Base-by-base conservation (phyloP, 225 moss, liverwort and hornwort genomes). In the Polytrichum commune region DNA sequence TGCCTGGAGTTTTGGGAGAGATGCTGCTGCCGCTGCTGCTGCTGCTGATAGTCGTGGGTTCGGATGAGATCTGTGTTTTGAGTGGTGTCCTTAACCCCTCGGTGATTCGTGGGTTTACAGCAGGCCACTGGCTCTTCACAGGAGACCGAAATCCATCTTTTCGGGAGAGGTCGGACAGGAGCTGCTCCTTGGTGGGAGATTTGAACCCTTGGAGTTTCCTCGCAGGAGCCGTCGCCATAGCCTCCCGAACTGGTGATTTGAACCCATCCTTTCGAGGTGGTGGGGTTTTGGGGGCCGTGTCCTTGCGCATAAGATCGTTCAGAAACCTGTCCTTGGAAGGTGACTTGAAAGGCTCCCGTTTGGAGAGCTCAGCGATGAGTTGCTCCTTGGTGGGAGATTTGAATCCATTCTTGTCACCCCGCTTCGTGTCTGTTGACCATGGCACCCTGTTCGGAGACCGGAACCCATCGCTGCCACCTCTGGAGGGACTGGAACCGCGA, bases 81-180 rank as follows among this genome's bases (percentile, higher is more conserved):
- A 68, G 25, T 16, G 67, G 67, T 27, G 67, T 53, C 54, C 25
- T 68, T 8, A 53, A 25, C 10, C 67, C 54, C 54, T 68, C 67
- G 5, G 54, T 20, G 18, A 68, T 68, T 25, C 67, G 22, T 18
- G 67, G 53, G 25, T 68, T 68, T 19, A 53, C 54, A 53, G 67
- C 67, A 53, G 67, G 67, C 67, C 67, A 68, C 67, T 68, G 67
- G 67, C 67, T 68, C 26, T 68, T 68, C 7, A 68, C 46, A 53
- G 67, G 67, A 24, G 67, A 68, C 67, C 54, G 19, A 25, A 68
- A 68, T 8, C 67, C 67, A 54, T 68, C 67, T 26, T 68, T 68
- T 18, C 67, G 53, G 8, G 54, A 53, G 67, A 68, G 67, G 6
- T 54, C 67, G 8, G 54, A 53, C 9, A 68, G 25, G 53, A 68